Evolutionary conservation across 768 basidiomycete genomes (phyloP), one percentile per base, ranked within the genome.

Genomic region (Candolleomyces efflorescens): DNA sequence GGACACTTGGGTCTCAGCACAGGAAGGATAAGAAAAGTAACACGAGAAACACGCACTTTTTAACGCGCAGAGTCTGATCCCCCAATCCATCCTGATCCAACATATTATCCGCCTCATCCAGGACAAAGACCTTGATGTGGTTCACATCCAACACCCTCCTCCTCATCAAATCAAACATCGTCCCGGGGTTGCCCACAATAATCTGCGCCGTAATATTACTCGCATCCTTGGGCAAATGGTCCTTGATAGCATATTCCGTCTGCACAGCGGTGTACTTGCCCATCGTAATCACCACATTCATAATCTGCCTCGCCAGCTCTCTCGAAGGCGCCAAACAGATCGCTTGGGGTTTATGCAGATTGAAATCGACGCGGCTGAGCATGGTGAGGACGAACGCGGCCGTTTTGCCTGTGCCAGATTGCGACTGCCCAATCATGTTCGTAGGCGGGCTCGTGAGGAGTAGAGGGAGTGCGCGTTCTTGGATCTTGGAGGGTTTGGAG

Each of bases 51-150:
- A 69, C 84, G 55, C 64, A 98, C 95, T 95, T 96, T 74, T 97
- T 98, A 47, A 98, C 92, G 53, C 87, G 81, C 47, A 96, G 74
- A 0, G 92, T 95, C 72, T 98, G 95, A 61, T 98, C 96, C 11
- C 94, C 93, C 52, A 98, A 75, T 18, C 92, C 90, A 69, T 94
- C 92, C 66, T 93, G 86, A 68, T 95, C 94, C 64, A 99, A 78
- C 96, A 98, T 98, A 73, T 98, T 97, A 73, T 99, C 97, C 39
- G 97, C 97, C 73, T 99, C 97, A 67, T 99, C 97, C 7, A 98
- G 78, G 3, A 98, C 96, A 56, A 98, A 93, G 3, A 96, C 91
- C 67, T 92, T 92, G 70, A 99, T 82, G 27, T 86, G 78, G 49
- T 79, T 82, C 15, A 87, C 76, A 66, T 98, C 92, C 58, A 98